phyloP scores from a whole-genome alignment of 2,329 filamentous ascomycete species.

The Periconia digitata region DNA sequence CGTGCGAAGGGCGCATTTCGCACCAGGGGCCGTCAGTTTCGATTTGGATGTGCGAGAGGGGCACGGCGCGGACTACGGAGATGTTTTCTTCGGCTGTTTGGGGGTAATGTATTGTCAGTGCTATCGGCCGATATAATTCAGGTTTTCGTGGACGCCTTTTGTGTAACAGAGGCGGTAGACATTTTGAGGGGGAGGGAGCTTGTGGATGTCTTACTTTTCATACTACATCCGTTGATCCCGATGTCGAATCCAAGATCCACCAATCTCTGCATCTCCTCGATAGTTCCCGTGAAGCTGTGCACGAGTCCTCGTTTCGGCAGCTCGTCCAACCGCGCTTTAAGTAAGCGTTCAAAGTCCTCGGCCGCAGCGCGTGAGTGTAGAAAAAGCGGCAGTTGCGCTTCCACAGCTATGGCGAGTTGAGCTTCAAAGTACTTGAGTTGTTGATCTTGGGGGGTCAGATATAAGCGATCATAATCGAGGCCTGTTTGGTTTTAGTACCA shows the following conservation, averaged over 20 bases:
- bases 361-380: constrained; percentile 89
- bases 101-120: neutral
- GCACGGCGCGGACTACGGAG: constrained; percentile 77
- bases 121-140: neutral
- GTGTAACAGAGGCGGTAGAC: neutral
- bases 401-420: constrained; percentile 77
- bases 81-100: constrained; percentile 65
- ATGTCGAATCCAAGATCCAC: constrained; percentile 82
- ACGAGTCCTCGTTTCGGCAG: constrained; percentile 80
- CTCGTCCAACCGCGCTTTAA: constrained; percentile 64
- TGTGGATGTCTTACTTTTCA: constrained; percentile 65
- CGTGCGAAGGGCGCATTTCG: constrained; percentile 87
- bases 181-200: neutral
- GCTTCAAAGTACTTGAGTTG: constrained; percentile 84
- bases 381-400: constrained; percentile 82
- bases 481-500: constrained; percentile 58
- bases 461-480: constrained; percentile 91
- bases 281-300: constrained; percentile 90
- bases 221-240: constrained; percentile 93
- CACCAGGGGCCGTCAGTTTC: constrained; percentile 99
- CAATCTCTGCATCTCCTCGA: constrained; percentile 80
- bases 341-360: constrained; percentile 74
- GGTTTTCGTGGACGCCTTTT: too few relatives aligned
- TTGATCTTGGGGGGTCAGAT: constrained; percentile 74
- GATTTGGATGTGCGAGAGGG: constrained; percentile 79